These are phyloP conservation scores for Reutealis trisperma DNA, from an alignment of 345 rosid genomes.

Conservation along the genomic window DNA sequence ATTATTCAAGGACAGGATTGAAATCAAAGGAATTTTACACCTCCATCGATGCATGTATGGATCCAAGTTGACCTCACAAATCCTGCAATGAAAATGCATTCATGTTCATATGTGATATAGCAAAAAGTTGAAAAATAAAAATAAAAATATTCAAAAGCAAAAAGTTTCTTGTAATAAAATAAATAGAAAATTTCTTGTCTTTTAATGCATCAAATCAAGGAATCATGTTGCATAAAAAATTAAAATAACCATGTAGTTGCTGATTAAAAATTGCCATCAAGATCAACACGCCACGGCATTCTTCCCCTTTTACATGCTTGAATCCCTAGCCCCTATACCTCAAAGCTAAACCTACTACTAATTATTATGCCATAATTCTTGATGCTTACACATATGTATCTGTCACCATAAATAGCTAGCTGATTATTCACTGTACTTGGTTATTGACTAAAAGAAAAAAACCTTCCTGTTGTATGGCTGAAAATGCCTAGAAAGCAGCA, in stretches of 20 bases:
- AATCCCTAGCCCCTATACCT: neutral
- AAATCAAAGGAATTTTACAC: neutral
- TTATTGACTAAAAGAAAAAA: no score
- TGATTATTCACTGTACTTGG: neutral
- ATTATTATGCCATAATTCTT: no score
- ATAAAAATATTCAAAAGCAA: no score
- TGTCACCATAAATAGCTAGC: neutral
- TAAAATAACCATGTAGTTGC: neutral
- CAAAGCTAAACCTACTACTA: neutral
- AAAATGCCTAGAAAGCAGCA: neutral
- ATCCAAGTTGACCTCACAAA: no score
- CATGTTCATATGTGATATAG: no score
- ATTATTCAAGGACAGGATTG: neutral
- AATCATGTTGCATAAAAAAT: no score
- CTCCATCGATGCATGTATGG: no score
- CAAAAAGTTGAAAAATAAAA: no score
- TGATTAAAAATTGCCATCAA: neutral
- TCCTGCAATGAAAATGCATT: no score
- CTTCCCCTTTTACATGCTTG: conserved; percentile 7
- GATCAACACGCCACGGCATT: conserved; percentile 12
- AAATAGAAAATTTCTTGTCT: no score
- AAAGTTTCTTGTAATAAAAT: no score
- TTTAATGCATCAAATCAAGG: no score
- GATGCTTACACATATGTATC: neutral
- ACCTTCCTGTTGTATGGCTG: neutral